Evolutionary conservation across 2,329 filamentous ascomycete species (phyloP).

Genomic region (Lachnellula subtilissima): DNA sequence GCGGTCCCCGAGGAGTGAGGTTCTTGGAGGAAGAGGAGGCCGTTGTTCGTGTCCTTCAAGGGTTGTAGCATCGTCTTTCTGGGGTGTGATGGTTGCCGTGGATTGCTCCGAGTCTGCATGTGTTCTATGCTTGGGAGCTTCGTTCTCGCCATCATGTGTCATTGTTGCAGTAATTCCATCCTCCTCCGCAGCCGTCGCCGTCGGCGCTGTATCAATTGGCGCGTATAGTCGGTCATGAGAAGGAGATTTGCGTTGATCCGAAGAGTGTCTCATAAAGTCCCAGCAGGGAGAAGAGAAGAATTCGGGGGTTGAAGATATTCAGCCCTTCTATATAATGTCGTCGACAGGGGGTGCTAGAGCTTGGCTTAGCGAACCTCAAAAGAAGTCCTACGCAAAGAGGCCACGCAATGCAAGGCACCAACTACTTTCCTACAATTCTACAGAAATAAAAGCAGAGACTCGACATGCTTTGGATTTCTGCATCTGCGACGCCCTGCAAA

Average conservation of each 20-base stretch:
- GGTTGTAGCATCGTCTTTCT: constrained; percentile 3
- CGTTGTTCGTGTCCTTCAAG: constrained; percentile 33
- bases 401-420: constrained; percentile 12
- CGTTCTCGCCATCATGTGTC: constrained; percentile 17
- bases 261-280: constrained; percentile 21
- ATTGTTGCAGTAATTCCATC: constrained; percentile 23
- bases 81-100: not conserved
- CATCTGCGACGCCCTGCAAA: constrained; percentile 22
- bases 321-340: not conserved
- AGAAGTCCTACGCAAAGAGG: constrained; percentile 15
- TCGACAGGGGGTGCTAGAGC: not conserved
- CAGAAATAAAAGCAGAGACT: not conserved
- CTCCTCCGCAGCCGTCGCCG: constrained; percentile 16
- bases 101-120: not conserved
- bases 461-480: constrained; percentile 16
- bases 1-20: constrained; percentile 29
- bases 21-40: constrained; percentile 43
- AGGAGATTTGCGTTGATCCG: not conserved
- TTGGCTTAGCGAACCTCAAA: constrained; percentile 7
- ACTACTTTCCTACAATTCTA: constrained; percentile 1
- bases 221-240: constrained; percentile 18
- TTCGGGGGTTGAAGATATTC: too few relatives aligned
- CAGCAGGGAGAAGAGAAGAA: not conserved
- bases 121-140: constrained; percentile 7
- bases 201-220: constrained; percentile 9